Evolutionary conservation across 441 rosid species (phyloP).

Genomic region (Corymbia citriodora): DNA sequence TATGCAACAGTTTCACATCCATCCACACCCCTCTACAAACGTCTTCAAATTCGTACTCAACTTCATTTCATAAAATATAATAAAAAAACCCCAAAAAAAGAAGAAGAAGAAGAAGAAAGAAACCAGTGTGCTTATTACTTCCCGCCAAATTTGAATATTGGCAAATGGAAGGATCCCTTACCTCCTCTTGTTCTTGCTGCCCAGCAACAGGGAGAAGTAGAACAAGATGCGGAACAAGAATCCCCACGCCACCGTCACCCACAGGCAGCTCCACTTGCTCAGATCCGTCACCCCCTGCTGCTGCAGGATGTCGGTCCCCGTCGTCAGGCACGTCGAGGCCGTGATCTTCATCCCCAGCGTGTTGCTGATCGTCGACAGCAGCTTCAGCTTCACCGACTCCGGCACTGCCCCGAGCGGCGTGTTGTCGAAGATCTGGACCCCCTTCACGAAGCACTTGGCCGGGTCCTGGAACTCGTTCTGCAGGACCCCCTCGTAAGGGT

Average conservation of each 20-base stretch:
- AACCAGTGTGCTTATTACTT: not conserved
- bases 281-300: slow-evolving; percentile 62
- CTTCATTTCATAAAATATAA: not conserved
- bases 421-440: slow-evolving; percentile 74
- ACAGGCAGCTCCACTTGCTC: slow-evolving; percentile 68
- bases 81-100: not conserved
- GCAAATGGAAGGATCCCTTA: slow-evolving; percentile 1
- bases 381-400: slow-evolving; percentile 23
- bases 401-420: slow-evolving; percentile 54
- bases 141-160: not conserved
- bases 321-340: slow-evolving; percentile 57
- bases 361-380: slow-evolving; percentile 34
- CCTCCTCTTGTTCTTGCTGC: slow-evolving; percentile 87
- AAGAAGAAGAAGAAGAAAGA: not conserved
- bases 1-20: not conserved
- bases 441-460: slow-evolving; percentile 51
- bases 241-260: slow-evolving; percentile 74
- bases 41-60: not conserved
- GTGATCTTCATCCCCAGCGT: slow-evolving; percentile 40
- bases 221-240: slow-evolving; percentile 74
- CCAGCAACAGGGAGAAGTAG: slow-evolving; percentile 64
- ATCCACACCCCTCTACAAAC: not conserved
- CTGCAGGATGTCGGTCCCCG: slow-evolving; percentile 48
- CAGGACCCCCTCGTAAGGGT: slow-evolving; percentile 70
- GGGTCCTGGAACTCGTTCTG: slow-evolving; percentile 60